phyloP scores from a whole-genome alignment of 2,329 filamentous ascomycete genomes.

The Pleomassaria siparia region DNA sequence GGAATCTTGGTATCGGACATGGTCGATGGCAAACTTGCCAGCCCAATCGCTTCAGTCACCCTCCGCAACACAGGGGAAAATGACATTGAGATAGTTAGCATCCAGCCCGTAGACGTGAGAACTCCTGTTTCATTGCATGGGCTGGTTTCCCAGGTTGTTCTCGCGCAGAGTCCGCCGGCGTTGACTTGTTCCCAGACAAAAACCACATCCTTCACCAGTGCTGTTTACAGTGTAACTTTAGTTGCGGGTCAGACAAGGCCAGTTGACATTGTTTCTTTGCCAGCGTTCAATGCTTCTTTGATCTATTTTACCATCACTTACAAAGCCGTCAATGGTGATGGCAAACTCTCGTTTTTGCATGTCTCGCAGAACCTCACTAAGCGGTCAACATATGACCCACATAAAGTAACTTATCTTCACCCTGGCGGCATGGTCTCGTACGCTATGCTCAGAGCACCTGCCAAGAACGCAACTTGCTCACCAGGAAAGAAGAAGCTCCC shows the following conservation, averaged over 20 bases:
- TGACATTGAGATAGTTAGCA: slow-evolving; percentile 38
- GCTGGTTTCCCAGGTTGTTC: slow-evolving; percentile 14
- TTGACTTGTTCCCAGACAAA: slow-evolving; percentile 17
- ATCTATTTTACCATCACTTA: slow-evolving; percentile 32
- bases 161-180: slow-evolving; percentile 11
- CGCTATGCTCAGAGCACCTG: slow-evolving; percentile 58
- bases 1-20: slow-evolving; percentile 54
- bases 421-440: slow-evolving; percentile 58
- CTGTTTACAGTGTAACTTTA: slow-evolving; percentile 16
- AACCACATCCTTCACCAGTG: neutral
- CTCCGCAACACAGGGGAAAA: slow-evolving; percentile 49
- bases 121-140: slow-evolving; percentile 9
- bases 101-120: slow-evolving; percentile 35
- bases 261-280: slow-evolving; percentile 34
- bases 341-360: slow-evolving; percentile 15
- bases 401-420: slow-evolving; percentile 58
- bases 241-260: slow-evolving; percentile 47
- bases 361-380: slow-evolving; percentile 30
- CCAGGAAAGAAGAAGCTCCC: slow-evolving; percentile 40
- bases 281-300: slow-evolving; percentile 22
- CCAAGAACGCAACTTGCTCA: slow-evolving; percentile 39
- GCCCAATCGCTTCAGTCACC: slow-evolving; percentile 51
- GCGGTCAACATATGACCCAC: slow-evolving; percentile 44
- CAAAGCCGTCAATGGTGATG: slow-evolving; percentile 13
- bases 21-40: slow-evolving; percentile 51